Conservation (phyloP, 1,284 basidiomycete genomes). For the Sanghuangporus baumii region DNA sequence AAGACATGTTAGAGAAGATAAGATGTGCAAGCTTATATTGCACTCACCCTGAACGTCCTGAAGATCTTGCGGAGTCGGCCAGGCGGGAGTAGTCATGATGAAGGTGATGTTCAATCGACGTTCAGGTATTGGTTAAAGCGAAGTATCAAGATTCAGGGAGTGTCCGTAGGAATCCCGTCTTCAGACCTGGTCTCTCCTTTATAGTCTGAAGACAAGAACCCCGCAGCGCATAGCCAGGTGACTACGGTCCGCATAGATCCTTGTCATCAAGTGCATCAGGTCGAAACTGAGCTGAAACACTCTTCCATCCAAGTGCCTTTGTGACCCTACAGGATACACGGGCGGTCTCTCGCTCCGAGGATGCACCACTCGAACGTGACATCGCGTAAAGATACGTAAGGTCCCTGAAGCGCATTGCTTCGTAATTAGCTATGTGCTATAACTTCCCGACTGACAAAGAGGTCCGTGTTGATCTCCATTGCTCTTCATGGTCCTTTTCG, state of each 20-base stretch:
- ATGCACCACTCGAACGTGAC: neutral
- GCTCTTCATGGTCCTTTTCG: neutral
- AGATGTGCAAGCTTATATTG: neutral
- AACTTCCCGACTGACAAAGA: neutral
- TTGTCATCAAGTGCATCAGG: neutral
- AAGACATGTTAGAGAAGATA: neutral
- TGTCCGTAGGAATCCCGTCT: neutral
- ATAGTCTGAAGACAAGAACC: neutral
- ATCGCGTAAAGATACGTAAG: neutral
- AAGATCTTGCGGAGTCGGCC: slow-evolving; percentile 17
- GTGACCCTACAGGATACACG: neutral
- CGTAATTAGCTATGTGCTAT: no score
- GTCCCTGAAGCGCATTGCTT: neutral
- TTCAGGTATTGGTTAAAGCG: neutral
- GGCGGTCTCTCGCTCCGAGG: neutral
- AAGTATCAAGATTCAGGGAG: neutral
- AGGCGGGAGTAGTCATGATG: neutral
- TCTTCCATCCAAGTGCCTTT: neutral
- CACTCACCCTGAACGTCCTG: slow-evolving; percentile 16
- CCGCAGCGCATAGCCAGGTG: neutral
- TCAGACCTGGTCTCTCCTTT: neutral
- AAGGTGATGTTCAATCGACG: neutral
- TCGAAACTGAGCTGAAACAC: neutral
- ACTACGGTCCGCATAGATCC: neutral
- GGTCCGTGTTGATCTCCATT: neutral